These are phyloP conservation scores for Malus domestica DNA, from an alignment of 306 rosid species.

Conservation along the genomic window DNA sequence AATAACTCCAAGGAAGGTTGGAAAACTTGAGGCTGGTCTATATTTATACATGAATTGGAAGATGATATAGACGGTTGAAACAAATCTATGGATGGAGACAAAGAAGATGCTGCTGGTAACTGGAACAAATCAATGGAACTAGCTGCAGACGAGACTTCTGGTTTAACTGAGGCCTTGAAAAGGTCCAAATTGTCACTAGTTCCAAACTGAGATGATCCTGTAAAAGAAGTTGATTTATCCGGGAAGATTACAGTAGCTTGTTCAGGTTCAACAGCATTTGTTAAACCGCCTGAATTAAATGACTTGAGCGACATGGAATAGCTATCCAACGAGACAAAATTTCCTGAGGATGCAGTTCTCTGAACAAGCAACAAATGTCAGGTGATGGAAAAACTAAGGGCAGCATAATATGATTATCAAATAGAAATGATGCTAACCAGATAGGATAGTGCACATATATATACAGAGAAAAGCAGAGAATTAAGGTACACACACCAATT, in stretches of 20 bases:
- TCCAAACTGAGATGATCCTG: conserved; percentile 37
- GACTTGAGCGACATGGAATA: conserved; percentile 40
- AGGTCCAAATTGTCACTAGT: conserved; percentile 36
- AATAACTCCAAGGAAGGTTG: conserved; percentile 35
- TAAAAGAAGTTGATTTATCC: conserved; percentile 25
- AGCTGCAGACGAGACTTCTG: conserved; percentile 27
- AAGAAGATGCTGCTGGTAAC: conserved; percentile 34
- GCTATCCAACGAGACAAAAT: conserved; percentile 49
- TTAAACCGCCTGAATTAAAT: conserved; percentile 38
- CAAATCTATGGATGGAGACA: conserved; percentile 30
- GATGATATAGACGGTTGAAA: conserved; percentile 33
- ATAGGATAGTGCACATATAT: background rate
- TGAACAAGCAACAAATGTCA: conserved; percentile 20
- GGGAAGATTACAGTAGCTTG: conserved; percentile 33
- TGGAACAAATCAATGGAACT: conserved; percentile 49
- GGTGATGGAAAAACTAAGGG: conserved; percentile 5
- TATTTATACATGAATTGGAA: conserved; percentile 19
- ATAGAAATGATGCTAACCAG: background rate
- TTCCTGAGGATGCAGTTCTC: conserved; percentile 54
- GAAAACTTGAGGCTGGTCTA: conserved; percentile 26
- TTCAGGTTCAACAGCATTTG: conserved; percentile 40
- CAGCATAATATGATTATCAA: conserved; percentile 6
- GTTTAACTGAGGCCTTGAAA: conserved; percentile 22
- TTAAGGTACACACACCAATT: background rate
- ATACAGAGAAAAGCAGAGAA: background rate